Evolutionary conservation across 306 rosid species (phyloP).

Genomic region (Gastrolobium villosum): DNA sequence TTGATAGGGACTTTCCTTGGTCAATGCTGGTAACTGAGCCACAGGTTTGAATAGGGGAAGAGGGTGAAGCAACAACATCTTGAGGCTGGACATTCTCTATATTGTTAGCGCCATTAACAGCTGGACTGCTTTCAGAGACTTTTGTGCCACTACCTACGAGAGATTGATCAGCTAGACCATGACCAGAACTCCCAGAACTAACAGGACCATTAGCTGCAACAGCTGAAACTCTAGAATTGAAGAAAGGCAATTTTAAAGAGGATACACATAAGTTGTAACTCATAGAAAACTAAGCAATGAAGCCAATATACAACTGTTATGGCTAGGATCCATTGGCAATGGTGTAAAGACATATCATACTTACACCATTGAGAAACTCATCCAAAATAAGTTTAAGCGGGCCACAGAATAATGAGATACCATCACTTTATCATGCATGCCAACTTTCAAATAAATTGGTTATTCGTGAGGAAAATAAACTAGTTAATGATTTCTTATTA

Average conservation of each 20-base stretch:
- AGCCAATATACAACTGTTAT: background rate
- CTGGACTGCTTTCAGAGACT: constrained; percentile 49
- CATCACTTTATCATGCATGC: constrained; percentile 3
- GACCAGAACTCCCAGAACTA: constrained; percentile 63
- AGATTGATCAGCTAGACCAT: constrained; percentile 50
- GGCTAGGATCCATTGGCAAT: background rate
- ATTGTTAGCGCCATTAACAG: constrained; percentile 44
- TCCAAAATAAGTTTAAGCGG: background rate
- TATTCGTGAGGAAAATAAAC: background rate
- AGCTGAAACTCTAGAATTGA: constrained; percentile 59
- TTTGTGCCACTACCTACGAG: constrained; percentile 40
- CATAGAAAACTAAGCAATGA: background rate
- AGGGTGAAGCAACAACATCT: constrained; percentile 52
- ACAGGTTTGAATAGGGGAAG: constrained; percentile 47
- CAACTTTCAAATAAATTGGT: background rate
- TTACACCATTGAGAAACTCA: background rate
- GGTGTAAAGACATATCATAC: background rate
- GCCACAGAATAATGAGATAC: background rate
- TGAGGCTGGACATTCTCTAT: constrained; percentile 55
- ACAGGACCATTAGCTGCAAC: constrained; percentile 54
- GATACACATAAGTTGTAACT: constrained; percentile 12
- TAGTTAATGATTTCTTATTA: background rate
- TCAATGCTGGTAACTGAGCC: constrained; percentile 47
- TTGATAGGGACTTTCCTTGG: constrained; percentile 53
- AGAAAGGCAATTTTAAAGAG: constrained; percentile 8